Evolutionary conservation across 108 stramenopile species (phyloP).

Genomic region (Parietichytrium sp.): DNA sequence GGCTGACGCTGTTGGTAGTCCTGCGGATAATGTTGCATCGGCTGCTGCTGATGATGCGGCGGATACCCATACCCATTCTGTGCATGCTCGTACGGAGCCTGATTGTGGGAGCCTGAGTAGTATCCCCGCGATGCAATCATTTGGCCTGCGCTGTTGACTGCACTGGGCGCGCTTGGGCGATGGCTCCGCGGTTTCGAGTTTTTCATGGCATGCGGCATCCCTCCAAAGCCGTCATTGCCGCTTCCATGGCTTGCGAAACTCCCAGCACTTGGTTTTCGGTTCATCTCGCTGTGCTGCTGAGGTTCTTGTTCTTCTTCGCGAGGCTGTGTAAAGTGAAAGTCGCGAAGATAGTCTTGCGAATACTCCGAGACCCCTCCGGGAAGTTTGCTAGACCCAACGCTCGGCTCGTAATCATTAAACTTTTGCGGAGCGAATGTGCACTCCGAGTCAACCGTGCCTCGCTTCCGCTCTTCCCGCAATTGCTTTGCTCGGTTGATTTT

Average conservation of each 20-base stretch:
- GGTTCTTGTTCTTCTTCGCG: constrained; percentile 7
- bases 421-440: constrained; percentile 9
- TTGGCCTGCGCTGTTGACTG: too few relatives aligned
- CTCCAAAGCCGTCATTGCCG: too few relatives aligned
- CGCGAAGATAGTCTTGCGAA: neutral
- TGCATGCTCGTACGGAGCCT: too few relatives aligned
- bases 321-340: neutral
- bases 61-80: too few relatives aligned
- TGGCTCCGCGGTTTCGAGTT: too few relatives aligned
- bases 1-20: too few relatives aligned
- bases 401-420: neutral
- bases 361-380: neutral
- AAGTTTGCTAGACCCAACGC: neutral
- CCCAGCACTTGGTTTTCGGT: constrained; percentile 13
- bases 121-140: too few relatives aligned
- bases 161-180: too few relatives aligned
- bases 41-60: too few relatives aligned
- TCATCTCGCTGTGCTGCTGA: neutral
- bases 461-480: constrained; percentile 9
- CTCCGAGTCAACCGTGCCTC: neutral
- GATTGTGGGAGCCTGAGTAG: too few relatives aligned
- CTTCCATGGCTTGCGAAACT: constrained; percentile 28
- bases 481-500: constrained; percentile 34
- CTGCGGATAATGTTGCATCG: too few relatives aligned
- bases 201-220: too few relatives aligned